Conservation (phyloP, 768 basidiomycete genomes). For the Mycena rebaudengoi region DNA sequence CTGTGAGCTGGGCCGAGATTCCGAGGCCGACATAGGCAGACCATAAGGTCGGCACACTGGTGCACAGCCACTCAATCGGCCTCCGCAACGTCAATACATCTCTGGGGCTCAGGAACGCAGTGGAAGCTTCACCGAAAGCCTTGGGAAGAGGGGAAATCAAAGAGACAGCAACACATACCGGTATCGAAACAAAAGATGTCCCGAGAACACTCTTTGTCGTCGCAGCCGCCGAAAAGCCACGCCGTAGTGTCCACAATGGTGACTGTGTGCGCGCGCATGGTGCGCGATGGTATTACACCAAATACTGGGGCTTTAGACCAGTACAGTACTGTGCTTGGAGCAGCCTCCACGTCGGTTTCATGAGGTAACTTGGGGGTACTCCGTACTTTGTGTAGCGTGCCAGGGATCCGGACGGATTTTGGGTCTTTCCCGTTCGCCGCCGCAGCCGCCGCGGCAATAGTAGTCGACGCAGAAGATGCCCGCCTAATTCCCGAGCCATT, state of each 20-base stretch:
- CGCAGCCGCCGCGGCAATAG: conserved; percentile 13
- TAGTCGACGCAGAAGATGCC: conserved; percentile 30
- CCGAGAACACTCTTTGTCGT: conserved; percentile 76
- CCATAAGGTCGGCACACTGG: too few relatives aligned
- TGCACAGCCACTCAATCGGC: too few relatives aligned
- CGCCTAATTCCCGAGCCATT: conserved; percentile 20
- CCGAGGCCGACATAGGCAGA: too few relatives aligned
- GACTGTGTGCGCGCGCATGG: conserved; percentile 84
- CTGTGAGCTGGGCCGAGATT: too few relatives aligned
- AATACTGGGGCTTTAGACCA: conserved; percentile 88
- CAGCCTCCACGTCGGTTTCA: conserved; percentile 63
- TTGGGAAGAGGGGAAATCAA: not conserved
- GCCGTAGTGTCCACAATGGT: conserved; percentile 84
- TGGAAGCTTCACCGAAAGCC: too few relatives aligned
- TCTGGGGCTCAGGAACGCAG: too few relatives aligned
- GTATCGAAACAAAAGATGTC: conserved; percentile 89
- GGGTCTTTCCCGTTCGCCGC: conserved; percentile 23
- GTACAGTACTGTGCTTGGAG: conserved; percentile 81
- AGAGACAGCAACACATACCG: conserved; percentile 55
- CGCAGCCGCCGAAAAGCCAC: conserved; percentile 92
- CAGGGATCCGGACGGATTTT: conserved; percentile 27
- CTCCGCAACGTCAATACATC: too few relatives aligned
- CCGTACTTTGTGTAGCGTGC: conserved; percentile 46
- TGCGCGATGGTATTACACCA: conserved; percentile 69
- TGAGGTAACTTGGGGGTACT: conserved; percentile 68